phyloP scores from a whole-genome alignment of 495 filamentous ascomycete species.

The Penicillium salamii region DNA sequence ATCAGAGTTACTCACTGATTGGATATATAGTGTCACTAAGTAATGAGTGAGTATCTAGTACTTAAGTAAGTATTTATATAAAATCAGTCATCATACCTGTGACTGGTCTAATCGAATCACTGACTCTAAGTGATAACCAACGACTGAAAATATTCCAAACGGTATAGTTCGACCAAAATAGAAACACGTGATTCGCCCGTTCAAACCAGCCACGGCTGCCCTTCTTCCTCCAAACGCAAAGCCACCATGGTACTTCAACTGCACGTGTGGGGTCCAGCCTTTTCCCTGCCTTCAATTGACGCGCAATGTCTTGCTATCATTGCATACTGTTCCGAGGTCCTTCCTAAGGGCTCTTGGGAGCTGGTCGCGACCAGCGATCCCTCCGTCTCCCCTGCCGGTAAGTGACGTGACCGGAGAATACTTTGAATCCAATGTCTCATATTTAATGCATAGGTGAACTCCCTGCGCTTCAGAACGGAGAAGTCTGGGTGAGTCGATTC shows the following conservation, averaged over 20 bases:
- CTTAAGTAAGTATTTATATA: too few relatives aligned
- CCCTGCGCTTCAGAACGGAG: constrained; percentile 66
- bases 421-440: background rate
- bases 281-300: constrained; percentile 83
- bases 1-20: too few relatives aligned
- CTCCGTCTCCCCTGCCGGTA: constrained; percentile 73
- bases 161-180: constrained; percentile 2
- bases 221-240: constrained; percentile 18
- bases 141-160: too few relatives aligned
- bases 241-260: constrained; percentile 66
- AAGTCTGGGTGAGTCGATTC: constrained; percentile 67
- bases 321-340: constrained; percentile 60
- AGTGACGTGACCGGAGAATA: constrained; percentile 30
- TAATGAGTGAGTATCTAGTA: too few relatives aligned
- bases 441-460: constrained; percentile 61
- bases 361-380: constrained; percentile 75
- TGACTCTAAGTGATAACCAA: too few relatives aligned
- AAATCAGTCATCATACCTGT: too few relatives aligned
- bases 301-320: constrained; percentile 80
- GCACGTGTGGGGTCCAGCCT: constrained; percentile 89
- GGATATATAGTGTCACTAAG: too few relatives aligned
- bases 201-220: constrained; percentile 14
- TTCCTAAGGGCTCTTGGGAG: constrained; percentile 63
- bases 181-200: constrained; percentile 29
- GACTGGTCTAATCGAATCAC: too few relatives aligned